Evolutionary conservation across 139 green algal genomes (phyloP).

Genomic region (Pleodorina starrii): DNA sequence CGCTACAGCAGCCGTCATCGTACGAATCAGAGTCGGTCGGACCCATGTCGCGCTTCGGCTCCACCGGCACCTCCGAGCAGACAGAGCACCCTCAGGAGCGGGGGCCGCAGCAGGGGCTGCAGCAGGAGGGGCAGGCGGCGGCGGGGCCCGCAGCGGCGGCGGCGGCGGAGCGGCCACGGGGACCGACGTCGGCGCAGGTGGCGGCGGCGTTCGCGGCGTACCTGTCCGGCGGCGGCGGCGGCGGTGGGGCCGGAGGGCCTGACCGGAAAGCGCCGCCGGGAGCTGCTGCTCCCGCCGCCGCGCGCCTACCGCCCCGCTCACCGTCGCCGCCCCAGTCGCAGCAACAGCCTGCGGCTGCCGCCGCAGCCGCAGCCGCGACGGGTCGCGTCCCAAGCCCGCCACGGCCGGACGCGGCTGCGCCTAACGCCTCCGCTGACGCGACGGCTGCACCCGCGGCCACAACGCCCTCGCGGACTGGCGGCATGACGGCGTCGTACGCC

Average conservation of each 20-base stretch:
- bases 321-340: too few species aligned
- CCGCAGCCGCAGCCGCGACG: background rate
- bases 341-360: too few species aligned
- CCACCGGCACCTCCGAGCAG: background rate
- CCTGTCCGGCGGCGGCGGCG: background rate
- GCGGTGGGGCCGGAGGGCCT: too few species aligned
- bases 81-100: background rate
- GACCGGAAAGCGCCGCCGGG: too few species aligned
- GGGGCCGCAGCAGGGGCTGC: background rate
- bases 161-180: background rate
- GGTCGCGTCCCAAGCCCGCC: too few species aligned
- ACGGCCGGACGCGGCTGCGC: too few species aligned
- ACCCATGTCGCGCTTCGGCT: background rate
- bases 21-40: background rate
- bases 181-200: constrained; percentile 10
- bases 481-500: too few species aligned
- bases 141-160: background rate
- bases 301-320: too few species aligned
- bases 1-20: background rate
- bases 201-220: constrained; percentile 19
- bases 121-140: background rate
- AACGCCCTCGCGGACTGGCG: too few species aligned
- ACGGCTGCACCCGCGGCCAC: too few species aligned
- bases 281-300: too few species aligned
- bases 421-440: too few species aligned